A percentile compares a stretch with the other conserved stretches of the same genome.
Conservation (phyloP, 306 rosid genomes). For the Castanea sativa region DNA sequence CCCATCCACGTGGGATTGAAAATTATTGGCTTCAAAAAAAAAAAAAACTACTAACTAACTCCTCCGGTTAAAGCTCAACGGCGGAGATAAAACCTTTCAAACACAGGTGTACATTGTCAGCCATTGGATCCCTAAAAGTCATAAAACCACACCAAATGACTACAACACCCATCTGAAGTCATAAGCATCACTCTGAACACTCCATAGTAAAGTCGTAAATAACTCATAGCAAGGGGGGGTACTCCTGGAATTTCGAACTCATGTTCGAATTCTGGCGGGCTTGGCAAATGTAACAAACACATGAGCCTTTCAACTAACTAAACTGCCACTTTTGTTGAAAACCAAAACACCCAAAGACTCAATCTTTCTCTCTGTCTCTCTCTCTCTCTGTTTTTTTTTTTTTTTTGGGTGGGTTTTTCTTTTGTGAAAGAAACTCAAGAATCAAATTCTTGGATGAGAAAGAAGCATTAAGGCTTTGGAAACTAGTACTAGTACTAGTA, state of each 20-base stretch:
- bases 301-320: not conserved
- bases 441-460: slow-evolving; percentile 14
- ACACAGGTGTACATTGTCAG: not conserved
- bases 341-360: no score
- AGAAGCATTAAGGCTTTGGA: slow-evolving; percentile 14
- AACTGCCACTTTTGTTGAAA: no score
- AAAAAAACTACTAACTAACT: not conserved
- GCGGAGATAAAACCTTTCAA: not conserved
- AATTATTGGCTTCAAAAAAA: not conserved
- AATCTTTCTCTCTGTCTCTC: not conserved
- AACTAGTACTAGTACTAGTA: not conserved
- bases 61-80: not conserved
- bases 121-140: not conserved
- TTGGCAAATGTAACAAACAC: not conserved
- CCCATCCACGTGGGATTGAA: not conserved
- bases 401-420: not conserved
- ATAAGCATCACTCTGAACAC: no score
- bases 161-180: not conserved
- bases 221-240: not conserved
- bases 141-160: not conserved
- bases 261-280: no score
- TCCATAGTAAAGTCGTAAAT: no score
- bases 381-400: not conserved
- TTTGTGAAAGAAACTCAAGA: not conserved
- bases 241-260: not conserved